A percentile compares a stretch with the other conserved stretches of the same genome.
Evolutionary conservation across 2,329 filamentous ascomycete genomes (phyloP).

Genomic region (Cadophora luteo-olivacea): DNA sequence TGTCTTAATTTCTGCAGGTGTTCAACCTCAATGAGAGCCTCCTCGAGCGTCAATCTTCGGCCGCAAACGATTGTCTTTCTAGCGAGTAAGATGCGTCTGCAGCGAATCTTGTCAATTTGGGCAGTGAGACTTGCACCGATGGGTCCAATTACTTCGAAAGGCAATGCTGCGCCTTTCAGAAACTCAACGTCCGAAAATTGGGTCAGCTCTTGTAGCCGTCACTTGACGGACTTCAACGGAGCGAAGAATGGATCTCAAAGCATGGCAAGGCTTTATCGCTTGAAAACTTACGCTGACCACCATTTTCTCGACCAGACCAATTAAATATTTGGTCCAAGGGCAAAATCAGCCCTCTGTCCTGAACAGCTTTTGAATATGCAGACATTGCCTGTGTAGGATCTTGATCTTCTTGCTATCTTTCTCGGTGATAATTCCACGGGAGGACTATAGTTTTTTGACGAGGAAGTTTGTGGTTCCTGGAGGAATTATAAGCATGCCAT

Average conservation of each 20-base stretch:
- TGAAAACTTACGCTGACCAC: slow-evolving; percentile 7
- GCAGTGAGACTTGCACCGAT: slow-evolving; percentile 12
- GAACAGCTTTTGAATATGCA: background rate
- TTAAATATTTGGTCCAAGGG: slow-evolving; percentile 4
- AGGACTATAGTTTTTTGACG: background rate
- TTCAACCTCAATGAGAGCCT: too few species aligned
- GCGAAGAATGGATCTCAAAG: too few species aligned
- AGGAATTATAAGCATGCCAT: background rate
- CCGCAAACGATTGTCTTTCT: background rate
- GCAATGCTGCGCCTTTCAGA: background rate
- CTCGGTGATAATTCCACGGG: background rate
- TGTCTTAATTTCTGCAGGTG: too few species aligned
- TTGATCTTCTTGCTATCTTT: background rate
- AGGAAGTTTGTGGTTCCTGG: background rate
- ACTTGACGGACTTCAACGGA: too few species aligned
- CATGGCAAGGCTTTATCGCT: too few species aligned
- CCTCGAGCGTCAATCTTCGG: too few species aligned
- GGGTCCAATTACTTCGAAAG: background rate
- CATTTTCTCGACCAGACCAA: slow-evolving; percentile 12
- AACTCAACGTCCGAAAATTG: slow-evolving; percentile 6
- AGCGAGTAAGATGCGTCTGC: slow-evolving; percentile 4
- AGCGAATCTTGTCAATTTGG: slow-evolving; percentile 1
- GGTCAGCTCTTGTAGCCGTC: background rate
- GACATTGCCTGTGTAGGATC: background rate
- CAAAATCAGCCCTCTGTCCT: background rate